Percentiles rank a stretch among this genome's conserved stretches.
Conservation (phyloP, 139 green algal genomes). For the Chara braunii region DNA sequence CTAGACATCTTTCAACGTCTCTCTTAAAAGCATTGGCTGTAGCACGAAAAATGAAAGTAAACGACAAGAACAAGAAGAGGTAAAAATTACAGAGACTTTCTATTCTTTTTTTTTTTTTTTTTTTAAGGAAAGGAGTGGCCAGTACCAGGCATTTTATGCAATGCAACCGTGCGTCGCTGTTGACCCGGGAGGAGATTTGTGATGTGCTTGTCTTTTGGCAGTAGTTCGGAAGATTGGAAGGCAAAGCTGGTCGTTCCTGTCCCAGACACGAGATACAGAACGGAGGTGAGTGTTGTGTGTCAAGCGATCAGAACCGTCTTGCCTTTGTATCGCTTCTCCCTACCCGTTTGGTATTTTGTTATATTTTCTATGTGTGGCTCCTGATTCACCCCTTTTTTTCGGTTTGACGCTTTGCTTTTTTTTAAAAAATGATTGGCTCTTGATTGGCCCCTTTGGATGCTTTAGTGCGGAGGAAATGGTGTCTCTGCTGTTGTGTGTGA, state of each 20-base stretch:
- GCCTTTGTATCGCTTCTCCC: background rate
- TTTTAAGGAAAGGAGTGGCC: too few species aligned
- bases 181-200: too few species aligned
- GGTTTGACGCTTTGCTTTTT: background rate
- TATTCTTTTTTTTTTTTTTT: too few species aligned
- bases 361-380: conserved; percentile 12
- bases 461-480: background rate
- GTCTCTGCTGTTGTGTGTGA: conserved; percentile 9
- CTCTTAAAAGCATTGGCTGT: too few species aligned
- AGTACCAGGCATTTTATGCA: too few species aligned
- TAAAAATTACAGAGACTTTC: too few species aligned
- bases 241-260: conserved; percentile 65
- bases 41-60: too few species aligned
- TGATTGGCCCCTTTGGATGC: background rate
- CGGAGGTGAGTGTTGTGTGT: conserved; percentile 59
- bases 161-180: too few species aligned
- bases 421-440: background rate
- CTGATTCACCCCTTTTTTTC: background rate
- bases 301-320: background rate
- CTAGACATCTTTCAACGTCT: too few species aligned
- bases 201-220: too few species aligned
- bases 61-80: too few species aligned
- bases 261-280: conserved; percentile 75
- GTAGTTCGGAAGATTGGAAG: conserved; percentile 76
- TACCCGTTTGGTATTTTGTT: conserved; percentile 4